Evolutionary conservation across 2,329 filamentous ascomycete species (phyloP).

Genomic region (Epichloe sp.): DNA sequence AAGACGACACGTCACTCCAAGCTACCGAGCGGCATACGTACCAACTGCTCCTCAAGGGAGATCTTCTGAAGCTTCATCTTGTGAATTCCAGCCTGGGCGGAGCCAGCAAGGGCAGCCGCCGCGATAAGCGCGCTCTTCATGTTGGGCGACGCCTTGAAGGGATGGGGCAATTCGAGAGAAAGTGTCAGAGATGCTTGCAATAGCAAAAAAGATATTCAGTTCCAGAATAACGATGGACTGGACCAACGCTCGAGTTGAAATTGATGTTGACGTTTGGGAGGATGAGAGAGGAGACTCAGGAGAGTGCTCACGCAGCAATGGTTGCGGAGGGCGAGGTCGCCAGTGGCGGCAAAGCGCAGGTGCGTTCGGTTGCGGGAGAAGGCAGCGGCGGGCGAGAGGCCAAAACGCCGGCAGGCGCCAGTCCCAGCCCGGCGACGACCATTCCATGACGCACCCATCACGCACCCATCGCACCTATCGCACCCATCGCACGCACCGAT

Average conservation of each 20-base stretch:
- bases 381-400: background rate
- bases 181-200: background rate
- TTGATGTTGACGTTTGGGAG: background rate
- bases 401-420: no score
- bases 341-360: background rate
- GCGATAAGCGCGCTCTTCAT: constrained; percentile 83
- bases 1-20: background rate
- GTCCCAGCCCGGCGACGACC: background rate
- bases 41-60: constrained; percentile 80
- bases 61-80: constrained; percentile 98
- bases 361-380: no score
- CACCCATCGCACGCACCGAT: no score
- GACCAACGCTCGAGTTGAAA: background rate
- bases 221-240: background rate
- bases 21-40: constrained; percentile 32
- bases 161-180: no score
- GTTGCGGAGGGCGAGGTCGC: background rate
- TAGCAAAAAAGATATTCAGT: background rate
- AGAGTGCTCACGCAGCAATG: no score
- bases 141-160: constrained; percentile 23
- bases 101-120: constrained; percentile 69
- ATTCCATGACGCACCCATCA: no score
- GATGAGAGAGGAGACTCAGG: background rate
- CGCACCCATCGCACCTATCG: background rate
- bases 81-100: constrained; percentile 76